Evolutionary conservation across 2,329 filamentous ascomycete genomes (phyloP).

Genomic region (Gnomoniopsis smithogilvyi): DNA sequence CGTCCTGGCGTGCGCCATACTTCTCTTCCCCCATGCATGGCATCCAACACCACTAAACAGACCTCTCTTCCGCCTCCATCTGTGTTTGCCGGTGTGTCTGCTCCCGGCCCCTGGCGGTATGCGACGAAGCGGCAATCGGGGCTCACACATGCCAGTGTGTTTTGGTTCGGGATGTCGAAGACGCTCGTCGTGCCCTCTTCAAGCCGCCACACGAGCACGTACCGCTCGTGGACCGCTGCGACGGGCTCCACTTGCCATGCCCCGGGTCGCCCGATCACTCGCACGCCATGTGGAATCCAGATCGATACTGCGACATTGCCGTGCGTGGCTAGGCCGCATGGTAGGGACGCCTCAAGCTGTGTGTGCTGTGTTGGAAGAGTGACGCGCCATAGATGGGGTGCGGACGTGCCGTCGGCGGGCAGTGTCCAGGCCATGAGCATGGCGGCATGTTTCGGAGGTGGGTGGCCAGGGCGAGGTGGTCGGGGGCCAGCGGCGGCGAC

Average conservation of each 20-base stretch:
- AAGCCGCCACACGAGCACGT: constrained; percentile 38
- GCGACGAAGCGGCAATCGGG: constrained; percentile 38
- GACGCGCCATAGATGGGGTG: constrained; percentile 27
- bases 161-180: constrained; percentile 36
- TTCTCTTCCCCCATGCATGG: constrained; percentile 29
- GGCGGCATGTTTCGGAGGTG: constrained; percentile 34
- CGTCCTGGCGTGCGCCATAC: constrained; percentile 34
- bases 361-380: constrained; percentile 33
- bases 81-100: background rate
- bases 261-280: constrained; percentile 26
- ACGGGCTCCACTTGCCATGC: constrained; percentile 33
- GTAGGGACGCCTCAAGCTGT: constrained; percentile 37
- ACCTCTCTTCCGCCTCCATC: background rate
- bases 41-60: constrained; percentile 33
- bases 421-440: constrained; percentile 38
- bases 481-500: constrained; percentile 36
- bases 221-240: constrained; percentile 26
- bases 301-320: constrained; percentile 35
- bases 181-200: constrained; percentile 31
- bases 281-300: constrained; percentile 38
- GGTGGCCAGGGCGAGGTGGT: constrained; percentile 33
- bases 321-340: constrained; percentile 33
- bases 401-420: constrained; percentile 22
- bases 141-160: constrained; percentile 31
- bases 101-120: constrained; percentile 29